Evolutionary conservation across 164 flowering plant species (phyloP).

Genomic region (Kalanchoe fedtschenkoi): DNA sequence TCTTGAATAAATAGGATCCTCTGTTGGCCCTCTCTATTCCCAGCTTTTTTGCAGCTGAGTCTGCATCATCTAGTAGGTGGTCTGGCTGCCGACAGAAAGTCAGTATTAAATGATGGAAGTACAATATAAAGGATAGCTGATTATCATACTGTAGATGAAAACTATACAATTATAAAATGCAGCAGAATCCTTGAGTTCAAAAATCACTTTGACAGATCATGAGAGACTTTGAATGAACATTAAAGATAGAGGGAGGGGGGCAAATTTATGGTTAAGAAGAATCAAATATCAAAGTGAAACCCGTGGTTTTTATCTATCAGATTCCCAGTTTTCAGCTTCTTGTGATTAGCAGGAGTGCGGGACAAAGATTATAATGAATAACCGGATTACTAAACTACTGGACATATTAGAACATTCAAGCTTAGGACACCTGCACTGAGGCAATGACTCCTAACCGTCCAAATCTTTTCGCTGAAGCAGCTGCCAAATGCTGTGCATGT

Average conservation of each 20-base stretch:
- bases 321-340: background rate
- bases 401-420: background rate
- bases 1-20: constrained; percentile 61
- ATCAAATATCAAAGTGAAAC: background rate
- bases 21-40: constrained; percentile 61
- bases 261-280: background rate
- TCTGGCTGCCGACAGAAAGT: constrained; percentile 56
- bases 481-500: constrained; percentile 92
- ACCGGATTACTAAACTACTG: background rate
- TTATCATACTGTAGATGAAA: background rate
- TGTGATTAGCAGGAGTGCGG: background rate
- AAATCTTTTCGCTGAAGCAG: constrained; percentile 50
- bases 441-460: constrained; percentile 68
- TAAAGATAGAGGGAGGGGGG: background rate
- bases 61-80: constrained; percentile 83
- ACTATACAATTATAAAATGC: no score
- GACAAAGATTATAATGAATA: background rate
- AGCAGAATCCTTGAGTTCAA: no score
- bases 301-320: background rate
- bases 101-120: constrained; percentile 1
- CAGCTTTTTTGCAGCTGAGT: constrained; percentile 55
- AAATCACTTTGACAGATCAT: background rate
- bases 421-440: constrained; percentile 67
- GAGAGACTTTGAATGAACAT: background rate
- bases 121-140: background rate